Evolutionary conservation across 306 rosid genomes (phyloP), one percentile per base, ranked within the genome.

Genomic region (Hippophae gyantsensis): DNA sequence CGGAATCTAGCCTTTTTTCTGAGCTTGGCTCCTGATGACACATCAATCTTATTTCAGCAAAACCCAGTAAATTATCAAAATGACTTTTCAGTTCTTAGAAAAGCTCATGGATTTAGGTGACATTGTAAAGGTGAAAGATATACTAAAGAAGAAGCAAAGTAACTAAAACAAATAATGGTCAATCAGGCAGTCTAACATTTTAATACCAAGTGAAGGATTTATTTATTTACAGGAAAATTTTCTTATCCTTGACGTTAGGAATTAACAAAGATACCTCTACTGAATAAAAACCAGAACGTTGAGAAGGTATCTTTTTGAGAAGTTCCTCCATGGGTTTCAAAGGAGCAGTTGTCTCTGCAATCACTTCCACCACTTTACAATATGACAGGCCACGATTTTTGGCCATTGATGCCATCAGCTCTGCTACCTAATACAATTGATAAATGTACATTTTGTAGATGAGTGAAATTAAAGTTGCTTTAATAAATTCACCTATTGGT

Each of bases 331-430:
- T 11, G 57, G 96, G 92, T 69, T 76, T 87, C 68, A 85, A 65
- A 0, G 95, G 96, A 10, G 89, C 95, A 60, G 89, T 87, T 55
- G 95, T 92, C 81, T 83, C 95, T 10, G 98, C 98, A 69, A 87
- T 64, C 48, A 72, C 96, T 78, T 92, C 98, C 40, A 92, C 82
- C 61, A 92, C 83, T 92, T 92, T 92, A 68, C 83, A 92, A 72
- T 63, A 85, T 11, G 98, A 79, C 65, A 85, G 80, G 52, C 65
- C 79, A 7, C 62, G 83, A 67, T 80, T 92, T 82, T 83, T 87
- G 43, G 93, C 89, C 69, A 84, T 86, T 62, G 71, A 73, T 55
- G 96, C 98, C 76, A 85, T 71, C 60, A 92, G 87, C 81, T 92
- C 98, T 63, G 98, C 95, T 58, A 92, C 82, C 98, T 92, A 78